Evolutionary conservation across 73 alveolate species (phyloP), one percentile per base, ranked within the genome.

Genomic region (Paramecium bursaria): DNA sequence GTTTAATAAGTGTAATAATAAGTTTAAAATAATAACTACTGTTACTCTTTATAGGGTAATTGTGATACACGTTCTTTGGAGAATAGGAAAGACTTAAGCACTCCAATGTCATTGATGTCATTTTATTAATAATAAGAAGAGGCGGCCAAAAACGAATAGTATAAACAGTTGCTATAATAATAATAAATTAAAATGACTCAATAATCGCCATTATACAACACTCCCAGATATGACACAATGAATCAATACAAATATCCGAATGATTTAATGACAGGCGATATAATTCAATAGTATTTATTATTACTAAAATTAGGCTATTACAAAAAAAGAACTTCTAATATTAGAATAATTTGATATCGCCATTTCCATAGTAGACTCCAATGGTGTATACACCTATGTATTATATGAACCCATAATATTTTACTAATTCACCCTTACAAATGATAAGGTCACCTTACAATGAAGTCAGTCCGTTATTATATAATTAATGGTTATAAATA

Each of bases 341-440:
- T 30, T 31, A 48, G 0, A 30, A 23, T 3, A 17, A 23, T 23
- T 23, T 19, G 19, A 19, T 57, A 27, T 57, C 76, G 17, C 76
- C 76, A 13, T 57, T 57, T 57, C 26, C 10, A 57, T 57, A 57
- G 33, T 57, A 57, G 29, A 57, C 76, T n/a, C 76, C 76, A 3
- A 57, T 57, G 29, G 76, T 57, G 5, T 57, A 27, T 3, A 57
- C 76, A 30, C 76, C 76, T 1, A 27, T 57, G 3, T 57, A 57
- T 13, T 57, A 30, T 7, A 30, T 30, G 4, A 57, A 57, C 33
- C 33, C 51, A 11, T n/a, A 57, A 57, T 57, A 30, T 13, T 11
- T 57, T 29, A 17, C 52, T 0, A n/a, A 57, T n/a, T 57, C 76
- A n/a, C 76, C 76, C 1, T 57, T 30, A 5, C 27, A 57, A 42